phyloP scores from a whole-genome alignment of 441 rosid genomes.

The Populus hybrid region DNA sequence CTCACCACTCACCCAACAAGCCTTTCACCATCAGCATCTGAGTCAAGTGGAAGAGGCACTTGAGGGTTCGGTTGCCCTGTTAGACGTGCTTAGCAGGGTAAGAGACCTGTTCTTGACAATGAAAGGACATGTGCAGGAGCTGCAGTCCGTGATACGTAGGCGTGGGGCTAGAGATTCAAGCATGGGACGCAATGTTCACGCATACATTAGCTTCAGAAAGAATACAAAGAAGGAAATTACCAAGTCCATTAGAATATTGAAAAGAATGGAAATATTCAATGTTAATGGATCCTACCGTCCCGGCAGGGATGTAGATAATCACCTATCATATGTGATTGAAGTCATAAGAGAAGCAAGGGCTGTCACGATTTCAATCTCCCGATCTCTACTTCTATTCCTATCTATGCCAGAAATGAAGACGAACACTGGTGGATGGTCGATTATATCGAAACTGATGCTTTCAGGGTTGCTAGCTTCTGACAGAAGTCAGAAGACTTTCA shows the following conservation, averaged over 20 bases:
- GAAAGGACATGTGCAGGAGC: slow-evolving; percentile 45
- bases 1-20: slow-evolving; percentile 36
- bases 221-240: slow-evolving; percentile 43
- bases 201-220: slow-evolving; percentile 46
- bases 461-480: slow-evolving; percentile 24
- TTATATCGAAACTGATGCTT: slow-evolving; percentile 47
- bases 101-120: slow-evolving; percentile 47
- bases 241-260: slow-evolving; percentile 33
- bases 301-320: slow-evolving; percentile 15
- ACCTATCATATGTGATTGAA: slow-evolving; percentile 23
- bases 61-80: slow-evolving; percentile 50
- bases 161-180: slow-evolving; percentile 33
- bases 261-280: slow-evolving; percentile 23
- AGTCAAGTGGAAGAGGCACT: slow-evolving; percentile 42
- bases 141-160: slow-evolving; percentile 60
- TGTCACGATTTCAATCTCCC: slow-evolving; percentile 35
- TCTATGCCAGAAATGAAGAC: slow-evolving; percentile 25
- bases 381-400: slow-evolving; percentile 44
- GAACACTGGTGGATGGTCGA: slow-evolving; percentile 37
- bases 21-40: slow-evolving; percentile 25
- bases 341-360: slow-evolving; percentile 42
- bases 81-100: slow-evolving; percentile 49
- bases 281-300: neutral
- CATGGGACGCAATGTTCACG: slow-evolving; percentile 36
- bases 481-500: slow-evolving; percentile 29